Base-by-base conservation (phyloP, 768 basidiomycete genomes). In the Scleroderma bovista region DNA sequence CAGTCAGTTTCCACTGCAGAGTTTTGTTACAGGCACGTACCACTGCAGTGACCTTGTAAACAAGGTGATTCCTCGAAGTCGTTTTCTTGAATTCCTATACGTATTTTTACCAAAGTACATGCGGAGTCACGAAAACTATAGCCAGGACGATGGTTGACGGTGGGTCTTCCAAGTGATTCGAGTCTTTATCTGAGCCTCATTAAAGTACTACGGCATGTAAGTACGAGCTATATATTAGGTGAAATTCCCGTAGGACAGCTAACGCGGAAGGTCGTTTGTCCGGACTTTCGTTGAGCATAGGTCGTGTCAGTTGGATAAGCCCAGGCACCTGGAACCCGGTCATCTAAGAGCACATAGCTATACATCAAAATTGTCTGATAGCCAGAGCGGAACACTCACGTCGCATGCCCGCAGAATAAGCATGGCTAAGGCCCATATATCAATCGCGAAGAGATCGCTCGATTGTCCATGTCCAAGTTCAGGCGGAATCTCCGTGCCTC, bases 361-460 rank as follows among this genome's bases (percentile, higher is more conserved):
- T 54, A 46, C 23, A 42, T n/a, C n/a, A n/a, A n/a, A n/a, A n/a
- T 19, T n/a, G 13, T 44, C 42, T 19, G 5, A 47, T 6, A 20
- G n/a, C 29, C 40, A 11, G n/a, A n/a, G 17, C 7, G 37, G 26
- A 32, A 17, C 15, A 57, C 71, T 42, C 65, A 84, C 86, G 69
- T 86, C 77, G 69, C 80, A 83, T 37, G 79, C 79, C 19, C 79
- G 76, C 37, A 86, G 62, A 24, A 88, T 77, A 3, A 87, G 70
- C 15, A 84, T 69, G 17, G 73, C 87, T 26, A 87, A 65, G 13
- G 84, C 83, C 83, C 85, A 89, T 2, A 88, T 75, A 58, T 89
- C 86, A 8, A 85, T 68, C 66, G 85, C 86, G 61, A 78, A 88
- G 4, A 85, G 81, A 62, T 86, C 76, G 34, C 60, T 59, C 45